Base-by-base conservation (phyloP, 805 yeast genomes). In the Clavispora carvajalis region DNA sequence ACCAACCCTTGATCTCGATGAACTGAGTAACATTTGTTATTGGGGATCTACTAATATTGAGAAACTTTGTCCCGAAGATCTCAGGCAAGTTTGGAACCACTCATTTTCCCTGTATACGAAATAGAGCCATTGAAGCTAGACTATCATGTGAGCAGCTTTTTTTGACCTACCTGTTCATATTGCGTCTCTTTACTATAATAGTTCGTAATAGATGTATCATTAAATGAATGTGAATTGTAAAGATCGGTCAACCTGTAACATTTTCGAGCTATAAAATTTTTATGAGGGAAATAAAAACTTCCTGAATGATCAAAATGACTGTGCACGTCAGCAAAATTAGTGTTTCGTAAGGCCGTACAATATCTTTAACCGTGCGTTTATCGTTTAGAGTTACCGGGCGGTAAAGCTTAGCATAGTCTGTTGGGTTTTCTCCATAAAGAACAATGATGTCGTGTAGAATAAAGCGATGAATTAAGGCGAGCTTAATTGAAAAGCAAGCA, bases 401-500 rank as follows among this genome's bases (percentile, higher is more conserved):
- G 25, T 47, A 46, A 22, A 48, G 33, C 38, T 48, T 51, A 3
- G 47, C 21, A 36, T 48, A 48, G 26, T 37, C 38, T 33, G 34
- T 31, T 26, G 41, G 24, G 31, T 46, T 44, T 12, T 33, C 28
- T 10, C 42, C 48, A 26, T 35, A 25, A 7, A 48, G 38, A 10
- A 44, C 48, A 25, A 44, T 52, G 8, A 58, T 40, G 38, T 63
- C 69, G 42, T 53, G 61, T 33, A 65, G 54, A 12, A 63, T 49
- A 33, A 59, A 64, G 43, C 57, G 61, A 39, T 57, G 58, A 24
- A 66, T 55, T 38, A 65, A 57, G 43, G 59, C 62, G 41, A 66
- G 56, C 46, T 66, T 66, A 33, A 63, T 37, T 22, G 57, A 47
- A 41, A 55, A 58, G 16, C 50, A 39, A n/a, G 54, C 46, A 11